Conservation (phyloP, 1,139 yeast genomes). For the Zhuliangozyma blackwelliae region DNA sequence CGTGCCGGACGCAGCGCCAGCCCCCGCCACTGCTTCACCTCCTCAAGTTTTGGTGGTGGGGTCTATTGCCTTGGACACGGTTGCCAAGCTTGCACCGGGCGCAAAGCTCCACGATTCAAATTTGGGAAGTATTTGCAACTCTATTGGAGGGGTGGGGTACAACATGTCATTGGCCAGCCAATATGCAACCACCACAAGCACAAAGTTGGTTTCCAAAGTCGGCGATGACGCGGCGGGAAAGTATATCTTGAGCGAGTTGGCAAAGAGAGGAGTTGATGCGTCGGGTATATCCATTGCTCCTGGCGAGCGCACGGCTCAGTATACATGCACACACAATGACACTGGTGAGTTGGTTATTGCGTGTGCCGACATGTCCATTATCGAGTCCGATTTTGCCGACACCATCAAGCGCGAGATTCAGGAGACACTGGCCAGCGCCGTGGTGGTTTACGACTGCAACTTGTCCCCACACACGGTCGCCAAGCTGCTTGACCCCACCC, state of each 20-base stretch:
- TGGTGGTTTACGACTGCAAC: constrained; percentile 67
- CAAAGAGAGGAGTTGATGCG: constrained; percentile 26
- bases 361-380: constrained; percentile 77
- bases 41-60: constrained; percentile 53
- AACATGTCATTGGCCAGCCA: constrained; percentile 61
- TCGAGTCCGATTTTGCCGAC: constrained; percentile 42
- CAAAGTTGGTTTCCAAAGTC: constrained; percentile 54
- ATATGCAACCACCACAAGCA: constrained; percentile 15
- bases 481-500: constrained; percentile 9
- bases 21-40: too few relatives aligned
- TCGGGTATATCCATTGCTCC: constrained; percentile 33
- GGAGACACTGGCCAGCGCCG: constrained; percentile 9
- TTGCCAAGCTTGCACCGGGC: constrained; percentile 36
- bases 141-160: constrained; percentile 83
- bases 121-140: constrained; percentile 55
- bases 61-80: constrained; percentile 72
- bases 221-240: constrained; percentile 57
- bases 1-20: too few relatives aligned
- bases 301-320: constrained; percentile 54
- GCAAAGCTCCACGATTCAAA: constrained; percentile 59
- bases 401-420: constrained; percentile 36
- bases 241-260: constrained; percentile 29
- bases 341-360: constrained; percentile 69
- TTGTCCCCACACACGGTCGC: constrained; percentile 43
- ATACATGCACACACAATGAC: constrained; percentile 60